Evolutionary conservation across 208 protist genomes (phyloP).

Genomic region (Trypanosoma melophagium): DNA sequence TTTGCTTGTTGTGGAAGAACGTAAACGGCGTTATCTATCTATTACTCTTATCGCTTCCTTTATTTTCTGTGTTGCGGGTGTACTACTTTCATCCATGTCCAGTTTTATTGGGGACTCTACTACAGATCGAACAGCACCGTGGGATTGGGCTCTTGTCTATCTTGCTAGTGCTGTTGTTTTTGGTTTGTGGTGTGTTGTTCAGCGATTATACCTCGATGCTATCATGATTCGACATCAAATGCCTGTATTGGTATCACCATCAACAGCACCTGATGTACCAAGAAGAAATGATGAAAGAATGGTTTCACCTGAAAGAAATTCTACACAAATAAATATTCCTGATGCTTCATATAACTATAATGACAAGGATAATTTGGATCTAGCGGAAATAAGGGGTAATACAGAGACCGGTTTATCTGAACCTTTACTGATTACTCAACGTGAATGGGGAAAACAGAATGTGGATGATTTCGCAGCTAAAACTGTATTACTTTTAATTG

Average conservation of each 20-base stretch:
- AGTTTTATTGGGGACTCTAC: slow-evolving; percentile 40
- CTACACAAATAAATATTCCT: too few relatives aligned
- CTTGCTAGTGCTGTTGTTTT: slow-evolving; percentile 70
- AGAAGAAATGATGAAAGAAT: slow-evolving; percentile 5
- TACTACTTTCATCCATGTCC: slow-evolving; percentile 54
- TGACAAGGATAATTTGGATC: too few relatives aligned
- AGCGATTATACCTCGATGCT: slow-evolving; percentile 79
- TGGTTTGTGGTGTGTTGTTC: slow-evolving; percentile 79
- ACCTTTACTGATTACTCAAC: slow-evolving; percentile 33
- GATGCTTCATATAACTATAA: too few relatives aligned
- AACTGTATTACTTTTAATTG: slow-evolving; percentile 57
- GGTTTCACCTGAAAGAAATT: neutral
- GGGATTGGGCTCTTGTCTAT: slow-evolving; percentile 72
- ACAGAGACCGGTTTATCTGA: neutral
- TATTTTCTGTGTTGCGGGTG: slow-evolving; percentile 62
- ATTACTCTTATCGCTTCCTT: slow-evolving; percentile 66
- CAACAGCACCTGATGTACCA: neutral
- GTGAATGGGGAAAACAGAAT: slow-evolving; percentile 59
- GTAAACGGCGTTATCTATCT: slow-evolving; percentile 71
- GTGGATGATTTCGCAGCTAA: slow-evolving; percentile 73
- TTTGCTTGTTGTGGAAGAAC: slow-evolving; percentile 68
- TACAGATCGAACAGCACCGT: slow-evolving; percentile 31
- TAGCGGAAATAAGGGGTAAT: too few relatives aligned
- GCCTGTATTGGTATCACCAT: too few relatives aligned
- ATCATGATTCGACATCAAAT: slow-evolving; percentile 25